Percentiles rank a stretch among this genome's conserved stretches.
phyloP scores from a whole-genome alignment of 768 basidiomycete species.

The Agrocybe praecox region DNA sequence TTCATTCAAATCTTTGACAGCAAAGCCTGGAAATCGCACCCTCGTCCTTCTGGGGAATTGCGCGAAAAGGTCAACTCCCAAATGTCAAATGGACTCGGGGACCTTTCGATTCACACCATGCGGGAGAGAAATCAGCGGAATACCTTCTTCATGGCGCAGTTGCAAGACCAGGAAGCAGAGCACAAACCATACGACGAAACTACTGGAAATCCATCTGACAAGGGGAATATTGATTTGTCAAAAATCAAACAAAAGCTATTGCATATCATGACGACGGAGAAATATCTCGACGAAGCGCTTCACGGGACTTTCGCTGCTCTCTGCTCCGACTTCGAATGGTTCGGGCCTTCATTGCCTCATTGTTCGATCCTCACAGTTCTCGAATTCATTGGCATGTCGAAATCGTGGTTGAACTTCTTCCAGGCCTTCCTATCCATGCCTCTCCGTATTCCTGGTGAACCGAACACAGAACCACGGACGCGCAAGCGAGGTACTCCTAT shows the following conservation, averaged over 20 bases:
- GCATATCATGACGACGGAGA: slow-evolving; percentile 42
- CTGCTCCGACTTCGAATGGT: slow-evolving; percentile 49
- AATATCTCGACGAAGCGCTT: slow-evolving; percentile 37
- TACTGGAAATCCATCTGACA: slow-evolving; percentile 17
- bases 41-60: not conserved
- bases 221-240: not conserved
- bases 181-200: slow-evolving; percentile 10
- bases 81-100: slow-evolving; percentile 14
- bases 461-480: slow-evolving; percentile 23
- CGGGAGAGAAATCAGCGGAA: slow-evolving; percentile 24
- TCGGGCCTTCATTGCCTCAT: slow-evolving; percentile 44
- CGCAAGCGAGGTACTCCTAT: slow-evolving; percentile 46
- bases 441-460: slow-evolving; percentile 33
- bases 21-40: slow-evolving; percentile 10
- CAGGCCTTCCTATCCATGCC: slow-evolving; percentile 33
- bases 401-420: slow-evolving; percentile 37
- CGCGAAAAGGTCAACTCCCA: slow-evolving; percentile 20
- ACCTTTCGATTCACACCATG: slow-evolving; percentile 25
- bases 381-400: slow-evolving; percentile 40
- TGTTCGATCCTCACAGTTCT: slow-evolving; percentile 39
- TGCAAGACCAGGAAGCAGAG: slow-evolving; percentile 21
- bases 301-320: slow-evolving; percentile 36
- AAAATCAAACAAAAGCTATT: slow-evolving; percentile 40
- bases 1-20: slow-evolving; percentile 17
- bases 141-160: slow-evolving; percentile 38